phyloP scores from a whole-genome alignment of 2,329 filamentous ascomycete genomes.

The Fusarium anthophilum region DNA sequence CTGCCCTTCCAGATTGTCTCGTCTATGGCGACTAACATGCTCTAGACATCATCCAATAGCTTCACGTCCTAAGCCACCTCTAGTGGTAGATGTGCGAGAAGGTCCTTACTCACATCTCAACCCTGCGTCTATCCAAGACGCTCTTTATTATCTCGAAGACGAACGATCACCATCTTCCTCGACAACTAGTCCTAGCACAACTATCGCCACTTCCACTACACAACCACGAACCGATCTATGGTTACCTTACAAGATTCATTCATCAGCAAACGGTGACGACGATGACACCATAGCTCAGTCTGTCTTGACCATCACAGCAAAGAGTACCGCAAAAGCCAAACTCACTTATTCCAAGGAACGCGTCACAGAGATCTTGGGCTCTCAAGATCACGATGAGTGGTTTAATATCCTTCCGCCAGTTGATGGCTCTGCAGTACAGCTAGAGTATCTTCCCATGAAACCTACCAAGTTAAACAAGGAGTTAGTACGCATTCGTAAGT shows the following conservation, averaged over 20 bases:
- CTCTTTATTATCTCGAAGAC: conserved; percentile 47
- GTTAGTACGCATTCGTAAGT: conserved; percentile 57
- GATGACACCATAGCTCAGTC: conserved; percentile 44
- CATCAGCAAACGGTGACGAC: conserved; percentile 41
- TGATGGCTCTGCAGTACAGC: conserved; percentile 47
- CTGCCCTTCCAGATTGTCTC: not conserved
- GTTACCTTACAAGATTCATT: conserved; percentile 39
- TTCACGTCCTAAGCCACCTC: conserved; percentile 18
- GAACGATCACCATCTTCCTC: not conserved
- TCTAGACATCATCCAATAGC: conserved; percentile 10
- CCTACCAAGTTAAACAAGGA: conserved; percentile 57
- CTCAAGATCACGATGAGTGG: conserved; percentile 10
- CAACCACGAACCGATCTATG: conserved; percentile 25
- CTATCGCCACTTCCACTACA: not conserved
- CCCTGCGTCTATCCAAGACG: conserved; percentile 47
- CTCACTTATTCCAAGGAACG: conserved; percentile 46
- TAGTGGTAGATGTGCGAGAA: conserved; percentile 33
- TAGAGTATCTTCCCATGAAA: conserved; percentile 53
- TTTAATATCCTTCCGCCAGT: conserved; percentile 36
- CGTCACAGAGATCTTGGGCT: not conserved
- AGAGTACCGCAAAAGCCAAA: conserved; percentile 44
- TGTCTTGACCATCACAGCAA: conserved; percentile 44
- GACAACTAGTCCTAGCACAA: not conserved
- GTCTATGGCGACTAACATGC: not conserved
- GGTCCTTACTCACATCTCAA: conserved; percentile 51